A percentile compares a stretch with the other conserved stretches of the same genome.
phyloP scores from a whole-genome alignment of 805 yeast genomes.

The Metschnikowia cubensis region DNA sequence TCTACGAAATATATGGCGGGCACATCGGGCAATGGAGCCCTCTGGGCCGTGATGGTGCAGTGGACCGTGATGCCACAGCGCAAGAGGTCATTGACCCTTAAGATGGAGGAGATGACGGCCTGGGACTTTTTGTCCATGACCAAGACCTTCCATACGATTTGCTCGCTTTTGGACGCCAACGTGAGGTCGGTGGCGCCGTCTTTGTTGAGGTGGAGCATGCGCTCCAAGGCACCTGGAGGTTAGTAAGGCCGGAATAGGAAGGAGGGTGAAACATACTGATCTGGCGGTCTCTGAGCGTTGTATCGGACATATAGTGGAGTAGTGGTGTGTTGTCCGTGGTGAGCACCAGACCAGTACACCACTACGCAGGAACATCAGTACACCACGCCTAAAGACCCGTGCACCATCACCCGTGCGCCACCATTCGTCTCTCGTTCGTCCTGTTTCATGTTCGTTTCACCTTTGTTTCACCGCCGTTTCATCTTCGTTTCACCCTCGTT shows the following conservation, averaged over 20 bases:
- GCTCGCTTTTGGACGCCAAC: conserved; percentile 55
- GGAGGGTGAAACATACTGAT: conserved; percentile 8
- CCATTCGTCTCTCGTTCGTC: not conserved
- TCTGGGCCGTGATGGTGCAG: conserved; percentile 60
- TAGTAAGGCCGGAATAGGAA: not conserved
- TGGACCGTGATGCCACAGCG: conserved; percentile 92
- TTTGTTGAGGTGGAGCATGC: conserved; percentile 79
- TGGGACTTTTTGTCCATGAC: conserved; percentile 79
- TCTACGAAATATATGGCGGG: conserved; percentile 91
- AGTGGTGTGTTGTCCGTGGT: not conserved
- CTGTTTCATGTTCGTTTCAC: too few species aligned
- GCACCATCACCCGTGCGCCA: not conserved
- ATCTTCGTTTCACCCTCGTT: too few species aligned
- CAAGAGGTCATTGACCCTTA: conserved; percentile 86
- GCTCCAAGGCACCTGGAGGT: conserved; percentile 47
- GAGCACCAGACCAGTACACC: not conserved
- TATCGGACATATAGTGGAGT: conserved; percentile 6
- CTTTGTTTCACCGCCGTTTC: too few species aligned
- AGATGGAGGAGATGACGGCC: conserved; percentile 82
- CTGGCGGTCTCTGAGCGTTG: conserved; percentile 13
- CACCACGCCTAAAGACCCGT: not conserved
- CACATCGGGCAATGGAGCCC: conserved; percentile 89
- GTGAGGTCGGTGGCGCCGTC: conserved; percentile 53
- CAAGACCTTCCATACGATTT: conserved; percentile 85
- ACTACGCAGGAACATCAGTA: too few species aligned